phyloP scores from a whole-genome alignment of 441 rosid genomes.

The Raphanus hybrid region DNA sequence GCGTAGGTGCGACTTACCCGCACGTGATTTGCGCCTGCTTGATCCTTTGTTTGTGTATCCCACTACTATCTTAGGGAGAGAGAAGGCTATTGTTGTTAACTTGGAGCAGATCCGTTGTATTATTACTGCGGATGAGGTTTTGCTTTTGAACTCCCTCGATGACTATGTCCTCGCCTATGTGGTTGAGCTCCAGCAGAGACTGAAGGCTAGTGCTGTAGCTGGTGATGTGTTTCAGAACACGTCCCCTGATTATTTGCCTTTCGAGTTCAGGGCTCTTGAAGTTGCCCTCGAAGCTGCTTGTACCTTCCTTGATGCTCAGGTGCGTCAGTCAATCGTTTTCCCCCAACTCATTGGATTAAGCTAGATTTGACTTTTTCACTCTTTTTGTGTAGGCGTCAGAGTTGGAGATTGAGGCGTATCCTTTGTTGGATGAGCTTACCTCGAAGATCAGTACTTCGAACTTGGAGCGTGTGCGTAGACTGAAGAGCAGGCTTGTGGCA shows the following conservation, averaged over 20 bases:
- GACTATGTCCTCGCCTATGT: conserved; percentile 95
- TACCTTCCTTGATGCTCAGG: conserved; percentile 98
- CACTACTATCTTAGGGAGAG: conserved; percentile 94
- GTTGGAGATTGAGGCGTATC: conserved; percentile 98
- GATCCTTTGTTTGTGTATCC: conserved; percentile 98
- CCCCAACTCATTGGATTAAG: too few relatives aligned
- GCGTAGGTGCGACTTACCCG: conserved; percentile 97
- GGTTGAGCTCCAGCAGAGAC: conserved; percentile 89
- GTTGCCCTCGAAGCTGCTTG: conserved; percentile 97
- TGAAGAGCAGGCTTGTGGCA: conserved; percentile 98
- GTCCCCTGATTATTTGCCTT: conserved; percentile 97
- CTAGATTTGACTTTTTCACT: neutral
- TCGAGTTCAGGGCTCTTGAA: conserved; percentile 96
- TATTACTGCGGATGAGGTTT: conserved; percentile 95
- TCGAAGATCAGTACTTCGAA: conserved; percentile 96
- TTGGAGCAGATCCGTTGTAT: conserved; percentile 98
- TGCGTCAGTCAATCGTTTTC: neutral
- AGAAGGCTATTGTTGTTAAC: conserved; percentile 94
- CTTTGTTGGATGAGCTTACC: conserved; percentile 92
- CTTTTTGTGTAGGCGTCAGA: conserved; percentile 78
- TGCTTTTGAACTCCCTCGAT: conserved; percentile 92
- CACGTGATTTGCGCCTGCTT: conserved; percentile 91
- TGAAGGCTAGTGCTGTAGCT: conserved; percentile 60
- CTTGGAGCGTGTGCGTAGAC: conserved; percentile 90
- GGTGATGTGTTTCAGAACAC: conserved; percentile 55